phyloP scores from a whole-genome alignment of 208 protist genomes.

The Leishmania gerbilli region DNA sequence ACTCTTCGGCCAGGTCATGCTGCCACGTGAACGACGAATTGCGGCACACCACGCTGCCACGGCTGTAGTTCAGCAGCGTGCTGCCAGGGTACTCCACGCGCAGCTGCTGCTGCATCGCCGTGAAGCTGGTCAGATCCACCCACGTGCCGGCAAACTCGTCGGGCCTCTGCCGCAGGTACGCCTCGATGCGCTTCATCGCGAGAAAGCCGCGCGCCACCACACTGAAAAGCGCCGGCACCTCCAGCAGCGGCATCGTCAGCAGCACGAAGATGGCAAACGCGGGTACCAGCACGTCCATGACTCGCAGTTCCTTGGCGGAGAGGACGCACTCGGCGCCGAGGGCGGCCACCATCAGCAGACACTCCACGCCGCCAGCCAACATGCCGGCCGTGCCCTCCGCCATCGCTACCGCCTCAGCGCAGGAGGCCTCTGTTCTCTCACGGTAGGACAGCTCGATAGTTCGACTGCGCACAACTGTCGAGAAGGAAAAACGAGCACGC shows the following conservation, averaged over 20 bases:
- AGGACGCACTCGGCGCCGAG: slow-evolving; percentile 26
- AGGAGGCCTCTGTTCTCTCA: slow-evolving; percentile 18
- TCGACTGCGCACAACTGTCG: not conserved
- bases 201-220: slow-evolving; percentile 56
- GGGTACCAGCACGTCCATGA: slow-evolving; percentile 36
- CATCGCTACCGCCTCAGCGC: slow-evolving; percentile 38
- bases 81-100: slow-evolving; percentile 22
- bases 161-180: slow-evolving; percentile 59
- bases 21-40: no score
- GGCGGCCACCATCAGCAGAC: slow-evolving; percentile 31
- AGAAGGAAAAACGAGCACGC: no score
- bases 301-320: slow-evolving; percentile 7
- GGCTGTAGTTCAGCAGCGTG: no score
- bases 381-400: slow-evolving; percentile 33
- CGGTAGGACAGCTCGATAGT: not conserved
- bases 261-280: slow-evolving; percentile 44
- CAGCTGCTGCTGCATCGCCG: slow-evolving; percentile 36
- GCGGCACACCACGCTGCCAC: no score
- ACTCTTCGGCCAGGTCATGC: no score
- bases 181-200: slow-evolving; percentile 63
- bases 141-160: slow-evolving; percentile 71
- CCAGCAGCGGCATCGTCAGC: slow-evolving; percentile 48
- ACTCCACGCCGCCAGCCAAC: slow-evolving; percentile 29
- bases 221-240: slow-evolving; percentile 50
- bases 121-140: slow-evolving; percentile 48